These are phyloP conservation scores for Nicotiana knightiana DNA, from an alignment of 257 asterid species.

Conservation along the genomic window DNA sequence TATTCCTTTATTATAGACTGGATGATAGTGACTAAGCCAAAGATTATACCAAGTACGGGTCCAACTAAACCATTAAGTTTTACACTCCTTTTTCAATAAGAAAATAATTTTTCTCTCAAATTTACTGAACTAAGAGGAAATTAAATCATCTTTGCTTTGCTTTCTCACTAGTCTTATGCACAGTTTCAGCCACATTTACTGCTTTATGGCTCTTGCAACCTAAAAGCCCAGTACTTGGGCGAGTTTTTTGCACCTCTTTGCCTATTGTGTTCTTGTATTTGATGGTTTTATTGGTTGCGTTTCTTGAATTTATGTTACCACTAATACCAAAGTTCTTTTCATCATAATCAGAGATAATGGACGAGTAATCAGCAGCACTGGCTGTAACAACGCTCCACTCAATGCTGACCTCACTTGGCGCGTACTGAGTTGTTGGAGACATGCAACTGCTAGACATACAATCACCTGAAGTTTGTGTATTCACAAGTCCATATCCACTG, in stretches of 20 bases:
- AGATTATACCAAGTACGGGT: background rate
- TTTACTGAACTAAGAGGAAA: slow-evolving; percentile 1
- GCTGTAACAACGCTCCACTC: slow-evolving; percentile 87
- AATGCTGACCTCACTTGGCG: slow-evolving; percentile 76
- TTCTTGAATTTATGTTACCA: slow-evolving; percentile 6
- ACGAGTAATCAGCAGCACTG: slow-evolving; percentile 56
- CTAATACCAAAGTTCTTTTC: slow-evolving; percentile 26
- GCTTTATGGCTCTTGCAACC: slow-evolving; percentile 60
- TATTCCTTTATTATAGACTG: background rate
- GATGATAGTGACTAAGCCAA: background rate
- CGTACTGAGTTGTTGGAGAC: slow-evolving; percentile 49
- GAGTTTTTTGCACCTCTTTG: slow-evolving; percentile 23
- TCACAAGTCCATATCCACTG: slow-evolving; percentile 12
- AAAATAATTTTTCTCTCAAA: background rate
- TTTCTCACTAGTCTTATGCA: slow-evolving; percentile 20
- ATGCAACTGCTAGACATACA: slow-evolving; percentile 35
- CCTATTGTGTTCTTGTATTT: slow-evolving; percentile 4
- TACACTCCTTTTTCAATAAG: background rate
- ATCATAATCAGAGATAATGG: slow-evolving; percentile 43
- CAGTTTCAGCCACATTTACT: slow-evolving; percentile 46
- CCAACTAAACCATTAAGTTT: background rate
- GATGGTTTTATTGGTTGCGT: background rate
- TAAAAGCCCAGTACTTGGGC: slow-evolving; percentile 34
- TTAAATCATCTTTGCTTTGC: slow-evolving; percentile 7
- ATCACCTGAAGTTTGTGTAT: slow-evolving; percentile 13